Percentiles rank a stretch among this genome's conserved stretches.
phyloP scores from a whole-genome alignment of 129 eudicot species.

The Flaveria ramosissima region DNA sequence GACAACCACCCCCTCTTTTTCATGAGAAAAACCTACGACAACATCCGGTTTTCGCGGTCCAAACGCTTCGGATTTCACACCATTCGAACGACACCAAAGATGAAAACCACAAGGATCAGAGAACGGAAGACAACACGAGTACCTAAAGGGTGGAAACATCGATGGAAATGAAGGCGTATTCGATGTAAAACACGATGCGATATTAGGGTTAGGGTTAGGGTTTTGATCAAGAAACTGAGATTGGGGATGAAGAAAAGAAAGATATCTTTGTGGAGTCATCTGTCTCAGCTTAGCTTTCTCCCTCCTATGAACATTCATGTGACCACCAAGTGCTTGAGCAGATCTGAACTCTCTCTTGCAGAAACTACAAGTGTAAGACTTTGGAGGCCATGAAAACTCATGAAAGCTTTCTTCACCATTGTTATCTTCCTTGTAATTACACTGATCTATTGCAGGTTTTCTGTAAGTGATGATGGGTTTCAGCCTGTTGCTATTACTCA shows the following conservation, averaged over 20 bases:
- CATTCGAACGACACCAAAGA: neutral
- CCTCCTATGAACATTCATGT: slow-evolving; percentile 47
- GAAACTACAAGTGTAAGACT: slow-evolving; percentile 39
- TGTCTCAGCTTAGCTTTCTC: slow-evolving; percentile 43
- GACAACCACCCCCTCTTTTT: slow-evolving; percentile 15
- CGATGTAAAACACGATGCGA: slow-evolving; percentile 15
- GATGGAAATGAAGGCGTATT: slow-evolving; percentile 14
- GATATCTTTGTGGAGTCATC: slow-evolving; percentile 23
- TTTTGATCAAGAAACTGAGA: slow-evolving; percentile 19
- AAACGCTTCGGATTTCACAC: neutral
- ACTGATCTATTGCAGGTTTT: neutral
- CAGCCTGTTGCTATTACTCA: neutral
- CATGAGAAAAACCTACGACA: slow-evolving; percentile 4
- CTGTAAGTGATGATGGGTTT: slow-evolving; percentile 13
- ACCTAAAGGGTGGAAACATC: slow-evolving; percentile 6
- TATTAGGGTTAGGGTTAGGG: slow-evolving; percentile 35
- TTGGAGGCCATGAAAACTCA: slow-evolving; percentile 44
- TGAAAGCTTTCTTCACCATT: slow-evolving; percentile 22
- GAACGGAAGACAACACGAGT: slow-evolving; percentile 21
- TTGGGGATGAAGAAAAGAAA: slow-evolving; percentile 28
- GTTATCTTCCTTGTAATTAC: neutral
- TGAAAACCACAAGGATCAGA: slow-evolving; percentile 10
- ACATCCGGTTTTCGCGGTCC: slow-evolving; percentile 12
- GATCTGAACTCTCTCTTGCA: slow-evolving; percentile 46
- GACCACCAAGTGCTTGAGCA: slow-evolving; percentile 52